Base-by-base conservation (phyloP, 2,329 filamentous ascomycete species). In the Byssoonygena ceratinophila region DNA sequence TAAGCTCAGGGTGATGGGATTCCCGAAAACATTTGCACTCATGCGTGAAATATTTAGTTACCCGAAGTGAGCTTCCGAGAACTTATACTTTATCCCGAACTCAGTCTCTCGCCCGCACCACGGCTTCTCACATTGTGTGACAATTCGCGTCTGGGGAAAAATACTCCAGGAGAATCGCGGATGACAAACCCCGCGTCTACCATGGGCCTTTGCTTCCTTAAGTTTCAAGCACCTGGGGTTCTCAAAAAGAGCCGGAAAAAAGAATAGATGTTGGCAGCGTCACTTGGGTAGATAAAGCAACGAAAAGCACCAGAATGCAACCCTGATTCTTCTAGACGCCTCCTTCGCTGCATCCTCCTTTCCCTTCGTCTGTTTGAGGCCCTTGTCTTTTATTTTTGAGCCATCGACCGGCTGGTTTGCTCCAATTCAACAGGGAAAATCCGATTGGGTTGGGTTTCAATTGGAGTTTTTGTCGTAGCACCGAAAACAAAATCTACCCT, bases 31-130 rank as follows among this genome's bases (percentile, higher is more conserved):
- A n/a, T n/a, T n/a, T n/a, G n/a, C n/a, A n/a, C n/a, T n/a, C n/a
- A n/a, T n/a, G n/a, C n/a, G n/a, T n/a, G n/a, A n/a, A n/a, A n/a
- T n/a, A n/a, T n/a, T n/a, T n/a, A n/a, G n/a, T 29, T 29, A 29
- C 27, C 27, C 41, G 25, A 45, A 45, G 32, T 31, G 32, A n/a
- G 20, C 41, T 31, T 45, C 41, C 41, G 41, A 45, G 41, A 31
- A 8, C 2, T 31, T 18, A 16, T 18, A 45, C 41, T 45, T 45
- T 45, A 45, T 45, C 27, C 41, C 25, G 41, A 45, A 9, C 27
- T 29, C 27, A 29, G 5, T 29, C 23, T 1, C 5, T 11, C 9
- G 4, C 25, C 9, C 12, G 16, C 29, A 36, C 8, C 44, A 27
- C 41, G 41, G 41, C 16, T 32, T 8, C 20, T 16, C 25, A 14